Base-by-base conservation (phyloP, 1,139 yeast genomes). In the Kodamaea alishanica region DNA sequence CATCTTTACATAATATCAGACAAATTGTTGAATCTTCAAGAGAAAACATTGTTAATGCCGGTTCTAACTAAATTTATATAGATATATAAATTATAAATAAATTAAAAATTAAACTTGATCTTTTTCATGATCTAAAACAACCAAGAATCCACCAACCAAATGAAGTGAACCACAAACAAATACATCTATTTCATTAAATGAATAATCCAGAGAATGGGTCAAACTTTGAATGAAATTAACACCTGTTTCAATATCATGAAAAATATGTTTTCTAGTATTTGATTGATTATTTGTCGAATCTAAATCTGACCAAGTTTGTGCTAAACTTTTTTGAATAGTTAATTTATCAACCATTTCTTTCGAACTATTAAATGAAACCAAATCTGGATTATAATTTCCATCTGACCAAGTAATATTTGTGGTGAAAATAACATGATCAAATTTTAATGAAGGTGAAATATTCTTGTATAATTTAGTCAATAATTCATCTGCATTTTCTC, bases 161-260 rank as follows among this genome's bases (percentile, higher is more conserved):
- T 90, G 96, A 46, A 94, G 68, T 22, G 97, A 90, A 2, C 99
- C 99, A 45, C 95, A 86, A 0, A 89, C 97, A 63, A 89, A 83
- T 1, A 89, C 95, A 48, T 89, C 90, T 15, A 81, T 65, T 9
- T 48, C 55, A 22, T 46, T 43, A 2, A 63, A 70, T 3, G 41
- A 28, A 35, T 40, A 39, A 29, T 42, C 51, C 32, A 34, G 43
- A 4, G 49, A 43, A 12, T 61, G 62, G 44, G 61, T 75, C 56
- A 56, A 77, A 53, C 60, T 61, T 46, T 73, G 67, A 39, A 77
- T 67, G 48, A 74, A 68, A 30, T 77, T 71, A 10, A 82, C 77
- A 6, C 92, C 81, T 1, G 84, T 76, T 59, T 92, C 96, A 34
- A 94, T 86, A 51, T 81, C 88, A 30, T 77, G 75, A 49, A 81